Conservation (phyloP, 2,329 filamentous ascomycete species). For the Davidsoniella eucalypti region DNA sequence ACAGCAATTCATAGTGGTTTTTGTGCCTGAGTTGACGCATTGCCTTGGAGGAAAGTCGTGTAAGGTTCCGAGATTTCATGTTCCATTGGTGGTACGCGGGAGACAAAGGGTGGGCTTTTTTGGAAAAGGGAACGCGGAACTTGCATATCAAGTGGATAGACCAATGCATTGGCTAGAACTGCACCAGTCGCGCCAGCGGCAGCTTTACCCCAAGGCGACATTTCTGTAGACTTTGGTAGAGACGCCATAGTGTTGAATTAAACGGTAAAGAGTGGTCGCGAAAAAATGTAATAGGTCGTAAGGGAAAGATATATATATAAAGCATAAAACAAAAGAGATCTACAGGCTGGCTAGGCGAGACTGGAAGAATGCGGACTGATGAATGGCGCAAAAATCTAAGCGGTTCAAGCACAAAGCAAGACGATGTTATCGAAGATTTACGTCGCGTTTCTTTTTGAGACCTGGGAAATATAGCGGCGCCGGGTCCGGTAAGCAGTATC, state of each 20-base stretch:
- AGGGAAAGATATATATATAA: too few species aligned
- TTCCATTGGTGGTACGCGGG: too few species aligned
- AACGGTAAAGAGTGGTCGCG: not conserved
- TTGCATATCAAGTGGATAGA: constrained; percentile 95
- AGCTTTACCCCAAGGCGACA: constrained; percentile 86
- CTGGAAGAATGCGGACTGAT: too few species aligned
- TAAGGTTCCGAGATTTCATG: not conserved
- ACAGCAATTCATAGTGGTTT: not conserved
- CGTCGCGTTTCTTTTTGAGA: too few species aligned
- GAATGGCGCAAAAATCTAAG: too few species aligned
- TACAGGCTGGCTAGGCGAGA: too few species aligned
- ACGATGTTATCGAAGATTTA: too few species aligned
- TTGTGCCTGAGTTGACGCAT: not conserved
- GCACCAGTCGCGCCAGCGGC: constrained; percentile 86
- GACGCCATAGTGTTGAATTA: constrained; percentile 26
- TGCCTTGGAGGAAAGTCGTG: not conserved
- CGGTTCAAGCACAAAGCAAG: too few species aligned
- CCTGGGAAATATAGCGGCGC: too few species aligned
- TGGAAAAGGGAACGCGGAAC: constrained; percentile 20
- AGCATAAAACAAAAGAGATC: not conserved
- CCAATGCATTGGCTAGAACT: constrained; percentile 83
- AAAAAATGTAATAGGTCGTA: not conserved
- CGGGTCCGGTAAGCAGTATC: not conserved
- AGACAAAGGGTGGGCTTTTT: not conserved
- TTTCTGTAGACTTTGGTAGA: constrained; percentile 47